Evolutionary conservation across 2,329 filamentous ascomycete genomes (phyloP).

Genomic region (Neoascochyta sp.): DNA sequence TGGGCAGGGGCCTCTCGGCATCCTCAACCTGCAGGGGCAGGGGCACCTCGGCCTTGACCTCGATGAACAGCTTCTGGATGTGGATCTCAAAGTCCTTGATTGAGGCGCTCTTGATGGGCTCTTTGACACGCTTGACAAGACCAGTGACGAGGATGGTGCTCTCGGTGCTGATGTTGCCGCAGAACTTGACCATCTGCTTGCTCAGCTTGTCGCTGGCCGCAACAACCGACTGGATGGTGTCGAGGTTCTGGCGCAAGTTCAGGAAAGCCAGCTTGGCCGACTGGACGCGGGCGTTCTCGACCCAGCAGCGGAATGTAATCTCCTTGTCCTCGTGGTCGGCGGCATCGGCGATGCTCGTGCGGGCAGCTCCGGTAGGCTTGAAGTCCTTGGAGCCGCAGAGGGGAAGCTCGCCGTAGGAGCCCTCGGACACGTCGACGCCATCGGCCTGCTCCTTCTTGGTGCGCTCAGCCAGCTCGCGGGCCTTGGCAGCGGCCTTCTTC

Average conservation of each 20-base stretch:
- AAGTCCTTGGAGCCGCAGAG: constrained; percentile 53
- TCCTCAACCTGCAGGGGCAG: constrained; percentile 59
- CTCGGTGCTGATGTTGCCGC: constrained; percentile 69
- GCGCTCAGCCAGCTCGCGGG: constrained; percentile 51
- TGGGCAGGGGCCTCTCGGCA: constrained; percentile 49
- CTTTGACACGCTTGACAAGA: constrained; percentile 72
- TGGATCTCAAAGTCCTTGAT: constrained; percentile 82
- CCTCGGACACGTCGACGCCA: constrained; percentile 63
- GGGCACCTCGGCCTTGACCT: constrained; percentile 60
- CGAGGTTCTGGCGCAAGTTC: constrained; percentile 71
- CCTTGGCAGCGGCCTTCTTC: constrained; percentile 41
- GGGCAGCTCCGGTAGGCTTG: constrained; percentile 52
- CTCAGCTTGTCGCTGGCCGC: constrained; percentile 59
- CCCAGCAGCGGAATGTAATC: constrained; percentile 72
- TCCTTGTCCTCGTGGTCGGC: constrained; percentile 39
- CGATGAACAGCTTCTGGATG: constrained; percentile 76
- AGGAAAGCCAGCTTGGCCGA: constrained; percentile 89
- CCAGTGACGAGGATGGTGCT: constrained; percentile 80
- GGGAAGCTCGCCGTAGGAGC: constrained; percentile 73
- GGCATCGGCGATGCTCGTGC: constrained; percentile 54
- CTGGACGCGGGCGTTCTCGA: constrained; percentile 85
- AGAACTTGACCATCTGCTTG: constrained; percentile 96
- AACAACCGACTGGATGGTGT: constrained; percentile 79
- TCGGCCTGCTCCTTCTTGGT: constrained; percentile 60
- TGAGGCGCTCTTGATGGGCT: constrained; percentile 82